A percentile compares a stretch with the other conserved stretches of the same genome.
Conservation (phyloP, 306 rosid species). For the Prunus campanulata region DNA sequence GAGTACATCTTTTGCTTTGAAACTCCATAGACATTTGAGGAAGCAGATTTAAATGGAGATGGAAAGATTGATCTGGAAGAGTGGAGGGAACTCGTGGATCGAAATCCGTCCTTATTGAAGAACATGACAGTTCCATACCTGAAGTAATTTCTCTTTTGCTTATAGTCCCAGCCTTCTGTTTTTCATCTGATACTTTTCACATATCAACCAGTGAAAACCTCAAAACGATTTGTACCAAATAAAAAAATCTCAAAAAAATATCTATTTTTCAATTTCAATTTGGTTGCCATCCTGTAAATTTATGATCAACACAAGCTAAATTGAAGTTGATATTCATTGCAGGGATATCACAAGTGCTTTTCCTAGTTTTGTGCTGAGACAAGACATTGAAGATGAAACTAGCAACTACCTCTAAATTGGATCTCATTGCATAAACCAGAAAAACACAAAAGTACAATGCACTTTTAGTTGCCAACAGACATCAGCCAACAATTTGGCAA, state of each 20-base stretch:
- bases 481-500: background rate
- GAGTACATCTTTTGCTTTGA: background rate
- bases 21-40: constrained; percentile 40
- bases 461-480: background rate
- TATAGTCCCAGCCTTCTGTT: too few relatives aligned
- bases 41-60: constrained; percentile 58
- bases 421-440: constrained; percentile 6
- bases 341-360: constrained; percentile 46
- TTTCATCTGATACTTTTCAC: too few relatives aligned
- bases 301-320: background rate
- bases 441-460: background rate
- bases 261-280: background rate
- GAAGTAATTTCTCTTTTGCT: constrained; percentile 27
- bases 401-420: constrained; percentile 10
- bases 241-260: too few relatives aligned
- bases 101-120: constrained; percentile 52
- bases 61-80: constrained; percentile 53
- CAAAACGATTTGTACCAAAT: too few relatives aligned
- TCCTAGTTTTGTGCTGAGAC: constrained; percentile 32
- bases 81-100: constrained; percentile 38
- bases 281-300: background rate
- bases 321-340: constrained; percentile 1
- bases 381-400: constrained; percentile 27
- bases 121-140: constrained; percentile 66
- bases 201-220: too few relatives aligned